Conservation (phyloP, 805 yeast species). For the Suhomyces canberraensis region DNA sequence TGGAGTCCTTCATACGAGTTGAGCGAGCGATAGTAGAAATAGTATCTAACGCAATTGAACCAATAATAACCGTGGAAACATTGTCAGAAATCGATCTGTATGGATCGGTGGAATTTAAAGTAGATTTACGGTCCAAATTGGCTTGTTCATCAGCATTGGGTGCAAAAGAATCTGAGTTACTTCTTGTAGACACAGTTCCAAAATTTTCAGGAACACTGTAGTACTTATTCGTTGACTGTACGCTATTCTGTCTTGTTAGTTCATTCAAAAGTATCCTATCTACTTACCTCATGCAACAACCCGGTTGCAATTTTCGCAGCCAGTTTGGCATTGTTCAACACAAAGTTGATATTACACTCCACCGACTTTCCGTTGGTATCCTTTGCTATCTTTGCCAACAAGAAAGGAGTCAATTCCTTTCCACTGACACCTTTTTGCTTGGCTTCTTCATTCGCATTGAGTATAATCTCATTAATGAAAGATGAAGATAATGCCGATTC, state of each 20-base stretch:
- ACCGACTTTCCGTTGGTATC: conserved; percentile 72
- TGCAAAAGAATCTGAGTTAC: too few relatives aligned
- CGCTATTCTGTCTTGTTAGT: too few relatives aligned
- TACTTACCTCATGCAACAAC: conserved; percentile 30
- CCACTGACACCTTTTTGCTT: conserved; percentile 53
- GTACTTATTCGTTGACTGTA: too few relatives aligned
- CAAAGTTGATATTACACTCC: conserved; percentile 68
- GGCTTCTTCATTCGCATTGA: conserved; percentile 58
- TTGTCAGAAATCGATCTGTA: too few relatives aligned
- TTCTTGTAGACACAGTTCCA: too few relatives aligned
- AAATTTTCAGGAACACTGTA: too few relatives aligned
- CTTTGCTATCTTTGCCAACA: conserved; percentile 60
- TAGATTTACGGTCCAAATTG: too few relatives aligned
- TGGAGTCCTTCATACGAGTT: conserved; percentile 54
- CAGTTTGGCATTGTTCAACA: conserved; percentile 66
- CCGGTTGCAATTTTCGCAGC: conserved; percentile 67
- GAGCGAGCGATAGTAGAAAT: conserved; percentile 45
- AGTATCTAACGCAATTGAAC: conserved; percentile 75
- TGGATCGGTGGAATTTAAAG: too few relatives aligned
- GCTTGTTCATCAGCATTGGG: too few relatives aligned
- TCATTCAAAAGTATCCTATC: too few relatives aligned
- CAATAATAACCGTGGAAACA: conserved; percentile 50
- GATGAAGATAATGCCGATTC: conserved; percentile 54
- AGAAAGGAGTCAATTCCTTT: conserved; percentile 75
- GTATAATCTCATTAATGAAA: conserved; percentile 54